Base-by-base conservation (phyloP, 2,329 filamentous ascomycete genomes). In the Curvularia sp. region DNA sequence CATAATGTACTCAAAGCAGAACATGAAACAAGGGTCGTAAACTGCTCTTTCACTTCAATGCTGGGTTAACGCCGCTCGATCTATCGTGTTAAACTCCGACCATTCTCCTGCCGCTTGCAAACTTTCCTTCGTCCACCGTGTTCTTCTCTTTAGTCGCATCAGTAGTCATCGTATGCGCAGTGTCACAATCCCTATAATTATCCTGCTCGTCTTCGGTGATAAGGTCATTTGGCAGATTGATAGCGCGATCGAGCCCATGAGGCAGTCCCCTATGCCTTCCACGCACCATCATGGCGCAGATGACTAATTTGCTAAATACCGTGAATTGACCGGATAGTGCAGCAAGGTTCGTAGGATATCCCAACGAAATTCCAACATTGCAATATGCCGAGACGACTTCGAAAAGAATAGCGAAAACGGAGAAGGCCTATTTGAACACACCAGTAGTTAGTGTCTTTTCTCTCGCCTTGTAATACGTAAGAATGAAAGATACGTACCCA, bases 311-410 rank as follows among this genome's bases (percentile, higher is more conserved):
- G 18, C 83, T 85, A 8, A 96, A 78, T n/a, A n/a, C n/a, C n/a
- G n/a, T 86, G 75, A 99, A 97, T 66, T 97, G 87, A 0, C 86
- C 89, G 33, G 87, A 93, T 63, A 99, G 92, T 0, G 91, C 92
- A 0, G 92, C 85, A 75, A 96, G 90, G 74, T 88, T 83, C 18
- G 79, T 81, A 0, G 90, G 83, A 62, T 94, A 97, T 4, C 95
- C 95, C 10, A 99, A 83, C 44, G 89, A 93, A 54, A 99, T 80
- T 0, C 95, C 95, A 30, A 99, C 95, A 0, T 95, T 99, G 62
- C 95, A 95, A 64, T 78, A 79, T 0, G 77, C 77, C 6, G 74
- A 77, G 10, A 79, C 72, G 52, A 79, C 78, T 58, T 79, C 77
- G 60, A 79, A n/a, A n/a, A n/a, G n/a, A n/a, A n/a, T n/a, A n/a